These are phyloP conservation scores for Gaeumannomyces sp. DNA, from an alignment of 2,329 filamentous ascomycete genomes.

Conservation along the genomic window DNA sequence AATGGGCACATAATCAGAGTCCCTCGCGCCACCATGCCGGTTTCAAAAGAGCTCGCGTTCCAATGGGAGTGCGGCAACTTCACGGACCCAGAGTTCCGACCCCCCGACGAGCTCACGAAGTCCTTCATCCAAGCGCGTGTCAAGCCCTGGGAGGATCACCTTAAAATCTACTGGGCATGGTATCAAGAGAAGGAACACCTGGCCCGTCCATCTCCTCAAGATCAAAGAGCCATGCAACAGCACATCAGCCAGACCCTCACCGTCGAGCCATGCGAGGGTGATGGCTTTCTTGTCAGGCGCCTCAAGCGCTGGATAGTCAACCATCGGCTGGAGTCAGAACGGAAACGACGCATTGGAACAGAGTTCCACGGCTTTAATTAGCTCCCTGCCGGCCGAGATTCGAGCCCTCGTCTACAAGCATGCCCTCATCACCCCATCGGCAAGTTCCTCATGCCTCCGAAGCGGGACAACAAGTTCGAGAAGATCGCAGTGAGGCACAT, in stretches of 20 bases:
- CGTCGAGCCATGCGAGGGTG: not conserved
- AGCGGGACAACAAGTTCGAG: not conserved
- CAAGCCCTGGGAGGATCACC: not conserved
- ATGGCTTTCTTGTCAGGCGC: not conserved
- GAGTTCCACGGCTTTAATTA: not conserved
- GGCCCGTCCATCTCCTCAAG: not conserved
- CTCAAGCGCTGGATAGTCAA: not conserved
- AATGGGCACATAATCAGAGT: not conserved
- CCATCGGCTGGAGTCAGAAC: not conserved
- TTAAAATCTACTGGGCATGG: not conserved
- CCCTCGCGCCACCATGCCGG: not conserved
- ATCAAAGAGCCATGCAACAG: not conserved
- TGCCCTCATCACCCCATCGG: not conserved
- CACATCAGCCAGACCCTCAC: not conserved
- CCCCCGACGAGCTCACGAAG: not conserved
- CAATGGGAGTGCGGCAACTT: not conserved
- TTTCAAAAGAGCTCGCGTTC: not conserved
- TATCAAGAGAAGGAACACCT: not conserved
- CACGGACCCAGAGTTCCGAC: not conserved
- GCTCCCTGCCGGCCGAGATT: not conserved
- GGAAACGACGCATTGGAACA: not conserved
- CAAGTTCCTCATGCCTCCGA: not conserved
- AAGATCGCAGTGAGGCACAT: not conserved
- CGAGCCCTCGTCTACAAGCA: not conserved
- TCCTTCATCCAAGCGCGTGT: not conserved